Conservation (phyloP, 805 yeast genomes). For the Ogataea zsoltii region DNA sequence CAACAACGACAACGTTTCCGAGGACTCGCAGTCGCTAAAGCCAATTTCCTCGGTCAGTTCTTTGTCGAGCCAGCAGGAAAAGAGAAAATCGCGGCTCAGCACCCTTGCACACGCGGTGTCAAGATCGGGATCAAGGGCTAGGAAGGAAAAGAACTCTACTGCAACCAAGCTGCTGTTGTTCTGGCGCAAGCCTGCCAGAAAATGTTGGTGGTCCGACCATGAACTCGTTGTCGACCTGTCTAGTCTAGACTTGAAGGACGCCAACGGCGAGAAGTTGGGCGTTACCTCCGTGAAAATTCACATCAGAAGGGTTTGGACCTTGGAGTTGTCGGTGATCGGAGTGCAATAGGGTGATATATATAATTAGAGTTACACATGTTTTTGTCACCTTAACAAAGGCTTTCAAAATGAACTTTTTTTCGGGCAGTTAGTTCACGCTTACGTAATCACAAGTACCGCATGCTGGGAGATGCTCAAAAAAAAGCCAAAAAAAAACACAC, state of each 20-base stretch:
- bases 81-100: constrained; percentile 59
- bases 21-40: constrained; percentile 35
- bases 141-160: constrained; percentile 38
- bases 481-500: too few relatives aligned
- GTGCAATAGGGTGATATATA: constrained; percentile 46
- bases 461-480: too few relatives aligned
- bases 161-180: constrained; percentile 72
- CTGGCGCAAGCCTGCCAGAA: constrained; percentile 98
- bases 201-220: constrained; percentile 95
- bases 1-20: constrained; percentile 14
- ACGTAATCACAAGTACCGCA: too few relatives aligned
- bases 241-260: constrained; percentile 24
- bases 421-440: too few relatives aligned
- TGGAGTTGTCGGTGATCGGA: constrained; percentile 88
- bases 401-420: too few relatives aligned
- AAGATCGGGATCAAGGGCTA: constrained; percentile 36
- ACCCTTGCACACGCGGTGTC: constrained; percentile 62
- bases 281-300: constrained; percentile 65
- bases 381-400: too few relatives aligned
- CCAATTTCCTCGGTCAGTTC: constrained; percentile 29
- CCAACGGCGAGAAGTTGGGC: constrained; percentile 31
- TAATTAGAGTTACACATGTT: not conserved
- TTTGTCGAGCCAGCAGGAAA: constrained; percentile 19
- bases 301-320: constrained; percentile 93
- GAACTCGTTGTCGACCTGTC: constrained; percentile 45